Evolutionary conservation across 805 yeast species (phyloP).

Genomic region (Yamadazyma sp.): DNA sequence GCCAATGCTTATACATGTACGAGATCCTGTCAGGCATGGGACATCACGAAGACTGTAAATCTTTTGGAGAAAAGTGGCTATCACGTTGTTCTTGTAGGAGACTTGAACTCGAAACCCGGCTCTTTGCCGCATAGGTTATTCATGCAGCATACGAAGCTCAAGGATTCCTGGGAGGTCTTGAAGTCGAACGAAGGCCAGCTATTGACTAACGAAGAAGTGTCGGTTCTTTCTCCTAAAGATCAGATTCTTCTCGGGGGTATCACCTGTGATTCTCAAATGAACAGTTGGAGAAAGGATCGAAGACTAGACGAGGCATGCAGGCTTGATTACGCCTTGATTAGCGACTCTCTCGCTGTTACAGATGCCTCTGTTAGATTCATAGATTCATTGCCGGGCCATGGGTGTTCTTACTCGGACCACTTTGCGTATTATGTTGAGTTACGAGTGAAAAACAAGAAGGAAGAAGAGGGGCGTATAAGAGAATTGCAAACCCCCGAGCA

Average conservation of each 20-base stretch:
- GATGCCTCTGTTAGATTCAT: constrained; percentile 75
- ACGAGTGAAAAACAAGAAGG: constrained; percentile 16
- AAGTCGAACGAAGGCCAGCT: constrained; percentile 25
- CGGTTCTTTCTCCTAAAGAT: constrained; percentile 31
- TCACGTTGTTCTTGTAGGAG: constrained; percentile 88
- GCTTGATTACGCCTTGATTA: constrained; percentile 85
- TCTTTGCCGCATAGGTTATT: constrained; percentile 77
- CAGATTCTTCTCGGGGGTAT: constrained; percentile 77
- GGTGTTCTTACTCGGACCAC: constrained; percentile 84
- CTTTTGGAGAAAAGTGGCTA: constrained; percentile 71
- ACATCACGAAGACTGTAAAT: constrained; percentile 66
- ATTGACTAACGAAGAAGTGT: constrained; percentile 18
- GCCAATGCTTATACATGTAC: constrained; percentile 91
- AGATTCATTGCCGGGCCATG: constrained; percentile 55
- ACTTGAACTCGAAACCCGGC: constrained; percentile 85
- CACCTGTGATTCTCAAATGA: constrained; percentile 84
- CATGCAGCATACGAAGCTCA: constrained; percentile 63
- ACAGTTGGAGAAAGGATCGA: constrained; percentile 76
- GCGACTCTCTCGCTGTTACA: constrained; percentile 51
- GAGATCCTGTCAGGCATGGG: constrained; percentile 96
- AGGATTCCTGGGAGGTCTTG: constrained; percentile 79
- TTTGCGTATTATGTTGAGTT: constrained; percentile 66
- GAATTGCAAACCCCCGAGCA: neutral
- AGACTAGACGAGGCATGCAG: constrained; percentile 73
- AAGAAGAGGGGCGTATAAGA: neutral